Percentiles rank a stretch among this genome's conserved stretches.
These are phyloP conservation scores for Plasmodium chabaudi DNA, from an alignment of 169 alveolate species.

Conservation along the genomic window DNA sequence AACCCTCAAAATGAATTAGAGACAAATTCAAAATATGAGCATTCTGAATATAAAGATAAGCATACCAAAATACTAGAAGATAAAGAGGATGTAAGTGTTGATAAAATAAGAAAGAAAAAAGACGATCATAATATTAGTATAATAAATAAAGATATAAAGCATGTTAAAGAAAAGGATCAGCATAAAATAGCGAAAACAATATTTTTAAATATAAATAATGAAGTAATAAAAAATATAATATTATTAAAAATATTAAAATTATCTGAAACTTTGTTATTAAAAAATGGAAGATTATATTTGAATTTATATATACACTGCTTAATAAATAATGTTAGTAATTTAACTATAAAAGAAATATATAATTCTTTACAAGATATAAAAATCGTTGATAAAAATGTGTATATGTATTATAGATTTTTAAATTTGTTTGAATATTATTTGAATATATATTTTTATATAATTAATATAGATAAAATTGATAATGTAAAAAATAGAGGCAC, in stretches of 20 bases:
- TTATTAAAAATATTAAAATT: constrained; percentile 45
- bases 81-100: not conserved
- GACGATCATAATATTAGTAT: no score
- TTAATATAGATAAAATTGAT: constrained; percentile 7
- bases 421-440: constrained; percentile 45
- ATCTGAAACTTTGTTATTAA: constrained; percentile 5
- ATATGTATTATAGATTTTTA: constrained; percentile 15
- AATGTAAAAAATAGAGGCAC: not conserved
- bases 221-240: constrained; percentile 10
- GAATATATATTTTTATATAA: constrained; percentile 28
- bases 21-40: not conserved
- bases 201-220: not conserved
- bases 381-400: not conserved
- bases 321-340: constrained; percentile 14
- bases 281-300: constrained; percentile 10
- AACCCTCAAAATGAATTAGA: not conserved
- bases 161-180: no score
- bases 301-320: constrained; percentile 20
- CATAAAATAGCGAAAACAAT: no score
- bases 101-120: no score
- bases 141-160: no score
- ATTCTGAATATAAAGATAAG: not conserved
- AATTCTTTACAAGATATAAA: not conserved
- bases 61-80: not conserved
- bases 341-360: constrained; percentile 2